phyloP scores from a whole-genome alignment of 2,329 filamentous ascomycete genomes.

The Calonectria multiphialidica region DNA sequence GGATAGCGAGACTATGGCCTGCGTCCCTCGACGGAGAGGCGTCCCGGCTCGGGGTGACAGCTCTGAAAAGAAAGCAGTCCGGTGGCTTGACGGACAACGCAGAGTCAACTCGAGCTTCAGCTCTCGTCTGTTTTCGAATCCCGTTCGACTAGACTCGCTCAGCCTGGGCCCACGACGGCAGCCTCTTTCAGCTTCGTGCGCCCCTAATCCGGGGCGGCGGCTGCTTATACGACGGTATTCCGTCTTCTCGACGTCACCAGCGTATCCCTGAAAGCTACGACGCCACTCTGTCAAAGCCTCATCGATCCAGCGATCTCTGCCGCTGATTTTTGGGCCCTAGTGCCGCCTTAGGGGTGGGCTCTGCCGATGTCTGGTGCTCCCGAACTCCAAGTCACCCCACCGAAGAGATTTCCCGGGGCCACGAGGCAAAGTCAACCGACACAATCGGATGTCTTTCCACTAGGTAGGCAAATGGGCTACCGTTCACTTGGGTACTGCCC shows the following conservation, averaged over 20 bases:
- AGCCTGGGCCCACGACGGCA: conserved; percentile 37
- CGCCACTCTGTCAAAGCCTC: conserved; percentile 39
- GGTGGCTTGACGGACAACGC: conserved; percentile 16
- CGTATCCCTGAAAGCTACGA: conserved; percentile 39
- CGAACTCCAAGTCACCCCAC: conserved; percentile 43
- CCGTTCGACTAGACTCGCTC: conserved; percentile 25
- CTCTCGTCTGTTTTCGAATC: background rate
- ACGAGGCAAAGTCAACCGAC: conserved; percentile 44
- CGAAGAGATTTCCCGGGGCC: conserved; percentile 44
- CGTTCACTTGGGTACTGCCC: conserved; percentile 9
- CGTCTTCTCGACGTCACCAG: conserved; percentile 40
- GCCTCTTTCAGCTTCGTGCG: conserved; percentile 32
- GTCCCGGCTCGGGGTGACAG: conserved; percentile 7
- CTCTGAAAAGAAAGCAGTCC: background rate
- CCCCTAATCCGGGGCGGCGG: conserved; percentile 33
- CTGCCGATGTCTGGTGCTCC: conserved; percentile 42
- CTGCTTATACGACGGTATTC: conserved; percentile 41
- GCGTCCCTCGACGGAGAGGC: conserved; percentile 7
- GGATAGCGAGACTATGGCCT: conserved; percentile 9
- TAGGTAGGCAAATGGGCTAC: conserved; percentile 36
- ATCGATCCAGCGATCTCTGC: conserved; percentile 32
- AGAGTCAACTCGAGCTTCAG: background rate
- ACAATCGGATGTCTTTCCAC: conserved; percentile 41
- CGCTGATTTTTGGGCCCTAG: conserved; percentile 28
- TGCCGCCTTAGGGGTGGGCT: conserved; percentile 34